A percentile compares a stretch with the other conserved stretches of the same genome.
phyloP scores from a whole-genome alignment of 805 yeast genomes.

The Blastobotrys parvus region DNA sequence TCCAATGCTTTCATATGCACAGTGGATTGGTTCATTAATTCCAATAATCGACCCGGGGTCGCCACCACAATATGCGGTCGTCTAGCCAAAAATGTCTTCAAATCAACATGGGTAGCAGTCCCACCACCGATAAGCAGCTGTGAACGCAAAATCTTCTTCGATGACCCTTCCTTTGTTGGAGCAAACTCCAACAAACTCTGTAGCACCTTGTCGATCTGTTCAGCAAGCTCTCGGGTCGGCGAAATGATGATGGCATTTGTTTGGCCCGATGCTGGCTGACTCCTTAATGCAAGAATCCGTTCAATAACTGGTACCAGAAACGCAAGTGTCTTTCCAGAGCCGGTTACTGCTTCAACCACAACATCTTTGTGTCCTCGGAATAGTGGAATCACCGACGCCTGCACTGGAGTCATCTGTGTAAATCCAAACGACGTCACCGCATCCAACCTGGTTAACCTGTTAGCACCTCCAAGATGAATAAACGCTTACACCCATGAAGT shows the following conservation, averaged over 20 bases:
- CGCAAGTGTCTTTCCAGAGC: slow-evolving; percentile 96
- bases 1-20: slow-evolving; percentile 61
- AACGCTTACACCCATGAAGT: slow-evolving; percentile 64
- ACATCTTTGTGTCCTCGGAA: slow-evolving; percentile 83
- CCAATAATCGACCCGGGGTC: slow-evolving; percentile 85
- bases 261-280: slow-evolving; percentile 40
- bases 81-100: slow-evolving; percentile 43
- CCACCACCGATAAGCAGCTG: slow-evolving; percentile 36
- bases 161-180: slow-evolving; percentile 2
- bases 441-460: too few relatives aligned
- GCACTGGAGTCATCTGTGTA: slow-evolving; percentile 89
- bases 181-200: slow-evolving; percentile 44
- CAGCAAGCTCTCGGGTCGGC: slow-evolving; percentile 52
- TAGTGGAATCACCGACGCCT: slow-evolving; percentile 87
- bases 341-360: slow-evolving; percentile 95
- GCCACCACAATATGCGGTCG: slow-evolving; percentile 76
- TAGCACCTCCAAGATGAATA: too few relatives aligned
- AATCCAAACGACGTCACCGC: slow-evolving; percentile 73
- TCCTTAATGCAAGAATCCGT: slow-evolving; percentile 38
- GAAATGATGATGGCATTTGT: slow-evolving; percentile 66
- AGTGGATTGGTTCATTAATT: slow-evolving; percentile 49
- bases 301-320: slow-evolving; percentile 78
- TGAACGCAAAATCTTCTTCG: slow-evolving; percentile 15
- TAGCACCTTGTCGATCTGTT: slow-evolving; percentile 56
- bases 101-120: slow-evolving; percentile 51